Evolutionary conservation across 768 basidiomycete species (phyloP).

Genomic region (Kwoniella mangroviensis): DNA sequence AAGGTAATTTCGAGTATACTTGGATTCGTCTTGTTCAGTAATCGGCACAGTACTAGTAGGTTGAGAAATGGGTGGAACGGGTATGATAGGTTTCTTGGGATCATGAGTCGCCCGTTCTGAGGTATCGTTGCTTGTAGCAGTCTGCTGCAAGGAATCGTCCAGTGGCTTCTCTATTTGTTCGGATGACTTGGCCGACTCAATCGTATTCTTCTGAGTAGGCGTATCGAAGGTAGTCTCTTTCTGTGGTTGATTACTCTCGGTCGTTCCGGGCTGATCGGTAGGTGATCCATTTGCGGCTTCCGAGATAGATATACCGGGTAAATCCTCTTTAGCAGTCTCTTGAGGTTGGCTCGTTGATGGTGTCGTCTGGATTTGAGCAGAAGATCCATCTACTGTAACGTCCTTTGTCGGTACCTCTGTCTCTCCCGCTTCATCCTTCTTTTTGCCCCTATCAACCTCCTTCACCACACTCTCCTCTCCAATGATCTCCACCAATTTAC

Average conservation of each 20-base stretch:
- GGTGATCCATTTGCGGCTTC: too few species aligned
- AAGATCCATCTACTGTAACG: not conserved
- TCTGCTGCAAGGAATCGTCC: too few species aligned
- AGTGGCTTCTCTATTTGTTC: too few species aligned
- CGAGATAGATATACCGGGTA: too few species aligned
- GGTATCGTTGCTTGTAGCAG: too few species aligned
- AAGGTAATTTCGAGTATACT: conserved; percentile 53
- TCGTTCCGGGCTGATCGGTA: too few species aligned
- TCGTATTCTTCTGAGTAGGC: too few species aligned
- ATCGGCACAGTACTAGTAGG: not conserved
- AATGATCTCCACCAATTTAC: conserved; percentile 35
- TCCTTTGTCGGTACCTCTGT: not conserved
- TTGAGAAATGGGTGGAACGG: not conserved
- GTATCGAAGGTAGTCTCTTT: too few species aligned
- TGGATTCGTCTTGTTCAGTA: conserved; percentile 5
- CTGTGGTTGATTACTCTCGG: too few species aligned
- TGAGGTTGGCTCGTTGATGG: not conserved
- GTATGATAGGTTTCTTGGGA: conserved; percentile 4
- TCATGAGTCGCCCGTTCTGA: not conserved
- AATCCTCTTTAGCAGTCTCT: not conserved
- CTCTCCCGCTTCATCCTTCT: not conserved
- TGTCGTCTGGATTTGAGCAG: not conserved
- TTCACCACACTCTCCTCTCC: conserved; percentile 18
- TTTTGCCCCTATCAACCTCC: not conserved
- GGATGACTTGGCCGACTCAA: too few species aligned